Conservation (phyloP, 768 basidiomycete species). For the Termitomyces sp. region DNA sequence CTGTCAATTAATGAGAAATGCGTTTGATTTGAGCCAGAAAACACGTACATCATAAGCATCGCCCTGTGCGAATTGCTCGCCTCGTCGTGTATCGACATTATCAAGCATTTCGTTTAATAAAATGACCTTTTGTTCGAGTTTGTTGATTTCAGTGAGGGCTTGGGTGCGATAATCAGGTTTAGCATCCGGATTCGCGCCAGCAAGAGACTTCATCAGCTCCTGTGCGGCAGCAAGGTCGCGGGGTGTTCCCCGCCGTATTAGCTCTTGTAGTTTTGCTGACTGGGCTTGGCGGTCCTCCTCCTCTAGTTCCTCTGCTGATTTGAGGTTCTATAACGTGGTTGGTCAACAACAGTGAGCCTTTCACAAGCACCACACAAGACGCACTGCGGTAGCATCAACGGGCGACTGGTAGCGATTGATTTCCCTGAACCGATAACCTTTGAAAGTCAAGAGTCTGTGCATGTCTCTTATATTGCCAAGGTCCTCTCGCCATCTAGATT, state of each 20-base stretch:
- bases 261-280: conserved; percentile 96
- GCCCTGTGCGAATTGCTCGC: conserved; percentile 79
- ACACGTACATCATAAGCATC: conserved; percentile 86
- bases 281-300: conserved; percentile 93
- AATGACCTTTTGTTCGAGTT: conserved; percentile 92
- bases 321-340: conserved; percentile 57
- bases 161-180: conserved; percentile 93
- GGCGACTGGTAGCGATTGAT: conserved; percentile 26
- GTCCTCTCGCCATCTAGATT: conserved; percentile 93
- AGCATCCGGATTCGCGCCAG: conserved; percentile 92
- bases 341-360: neutral
- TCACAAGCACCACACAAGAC: conserved; percentile 10
- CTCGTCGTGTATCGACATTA: conserved; percentile 66
- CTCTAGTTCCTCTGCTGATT: conserved; percentile 94
- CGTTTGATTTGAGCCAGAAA: neutral
- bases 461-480: conserved; percentile 96
- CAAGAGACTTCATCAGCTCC: conserved; percentile 93
- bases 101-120: conserved; percentile 97
- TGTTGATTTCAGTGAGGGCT: conserved; percentile 84
- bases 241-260: conserved; percentile 93
- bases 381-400: conserved; percentile 36
- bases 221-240: conserved; percentile 93
- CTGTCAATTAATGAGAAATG: conserved; percentile 27
- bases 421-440: conserved; percentile 81
- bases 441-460: conserved; percentile 91